A percentile compares a stretch with the other conserved stretches of the same genome.
These are phyloP conservation scores for Curvularia lunata DNA, from an alignment of 2,329 filamentous ascomycete genomes.

Conservation along the genomic window DNA sequence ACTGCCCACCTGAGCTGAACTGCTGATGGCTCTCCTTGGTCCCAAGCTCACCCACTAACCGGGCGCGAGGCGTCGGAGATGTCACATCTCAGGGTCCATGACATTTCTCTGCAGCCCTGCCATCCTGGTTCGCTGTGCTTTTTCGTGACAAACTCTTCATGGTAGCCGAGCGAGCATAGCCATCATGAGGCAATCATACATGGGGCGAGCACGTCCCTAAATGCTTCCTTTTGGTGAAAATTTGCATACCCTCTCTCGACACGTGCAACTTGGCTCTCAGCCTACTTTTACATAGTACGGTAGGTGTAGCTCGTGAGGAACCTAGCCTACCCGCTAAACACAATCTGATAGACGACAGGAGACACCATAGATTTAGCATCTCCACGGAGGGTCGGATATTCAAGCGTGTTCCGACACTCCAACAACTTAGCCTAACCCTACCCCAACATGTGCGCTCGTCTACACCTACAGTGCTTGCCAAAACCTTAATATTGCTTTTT, in stretches of 20 bases:
- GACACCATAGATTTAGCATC: not conserved
- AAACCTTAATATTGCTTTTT: not conserved
- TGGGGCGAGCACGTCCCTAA: not conserved
- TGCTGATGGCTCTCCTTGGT: not conserved
- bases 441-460: not conserved
- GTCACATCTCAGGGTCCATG: not conserved
- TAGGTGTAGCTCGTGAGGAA: not conserved
- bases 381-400: not conserved
- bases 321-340: not conserved
- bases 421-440: not conserved
- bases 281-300: too few relatives aligned
- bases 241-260: too few relatives aligned
- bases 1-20: not conserved
- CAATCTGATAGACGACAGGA: not conserved
- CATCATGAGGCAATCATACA: not conserved
- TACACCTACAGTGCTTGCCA: not conserved
- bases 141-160: not conserved
- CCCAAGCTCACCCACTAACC: not conserved
- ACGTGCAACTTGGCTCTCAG: too few relatives aligned
- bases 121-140: not conserved
- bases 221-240: too few relatives aligned
- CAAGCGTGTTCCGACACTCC: not conserved
- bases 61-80: not conserved
- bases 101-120: not conserved
- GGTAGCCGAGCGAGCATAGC: not conserved